These are phyloP conservation scores for Penicillium verrucosum DNA, from an alignment of 2,329 filamentous ascomycete species.

Conservation along the genomic window DNA sequence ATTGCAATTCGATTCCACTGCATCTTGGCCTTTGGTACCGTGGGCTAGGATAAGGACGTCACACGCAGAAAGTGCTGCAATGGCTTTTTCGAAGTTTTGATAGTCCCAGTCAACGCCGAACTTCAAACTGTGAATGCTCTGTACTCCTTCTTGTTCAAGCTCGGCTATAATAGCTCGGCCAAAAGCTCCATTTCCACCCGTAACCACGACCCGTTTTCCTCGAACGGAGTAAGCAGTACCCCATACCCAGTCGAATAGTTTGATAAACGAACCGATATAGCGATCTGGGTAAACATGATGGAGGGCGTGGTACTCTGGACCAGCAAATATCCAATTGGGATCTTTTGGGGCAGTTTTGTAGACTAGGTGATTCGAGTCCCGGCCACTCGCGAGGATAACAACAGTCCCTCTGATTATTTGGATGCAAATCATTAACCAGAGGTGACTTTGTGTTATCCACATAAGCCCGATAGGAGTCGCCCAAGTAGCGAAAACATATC, in stretches of 20 bases:
- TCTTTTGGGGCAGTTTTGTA: conserved; percentile 18
- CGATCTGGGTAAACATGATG: conserved; percentile 19
- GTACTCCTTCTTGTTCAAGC: conserved; percentile 13
- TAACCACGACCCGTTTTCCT: conserved; percentile 11
- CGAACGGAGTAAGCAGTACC: conserved; percentile 19
- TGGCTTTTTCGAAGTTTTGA: conserved; percentile 1
- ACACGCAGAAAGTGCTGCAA: not conserved
- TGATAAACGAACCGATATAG: conserved; percentile 19
- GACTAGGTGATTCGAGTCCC: conserved; percentile 18
- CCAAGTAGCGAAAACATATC: conserved; percentile 5
- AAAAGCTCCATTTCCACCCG: conserved; percentile 14
- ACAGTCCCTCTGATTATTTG: not conserved
- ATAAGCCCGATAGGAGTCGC: not conserved
- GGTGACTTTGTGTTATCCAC: not conserved
- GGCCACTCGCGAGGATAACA: conserved; percentile 13
- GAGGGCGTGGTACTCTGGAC: conserved; percentile 18
- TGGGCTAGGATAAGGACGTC: conserved; percentile 19
- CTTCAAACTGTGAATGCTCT: conserved; percentile 1
- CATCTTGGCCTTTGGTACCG: conserved; percentile 8
- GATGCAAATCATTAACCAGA: not conserved
- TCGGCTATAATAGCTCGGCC: conserved; percentile 10
- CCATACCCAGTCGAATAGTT: conserved; percentile 19
- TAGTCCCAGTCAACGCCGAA: conserved; percentile 14
- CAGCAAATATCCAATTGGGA: conserved; percentile 15
- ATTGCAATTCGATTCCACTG: conserved; percentile 11